Percentiles rank a stretch among this genome's conserved stretches.
phyloP scores from a whole-genome alignment of 805 yeast species.

The Metschnikowia similis region DNA sequence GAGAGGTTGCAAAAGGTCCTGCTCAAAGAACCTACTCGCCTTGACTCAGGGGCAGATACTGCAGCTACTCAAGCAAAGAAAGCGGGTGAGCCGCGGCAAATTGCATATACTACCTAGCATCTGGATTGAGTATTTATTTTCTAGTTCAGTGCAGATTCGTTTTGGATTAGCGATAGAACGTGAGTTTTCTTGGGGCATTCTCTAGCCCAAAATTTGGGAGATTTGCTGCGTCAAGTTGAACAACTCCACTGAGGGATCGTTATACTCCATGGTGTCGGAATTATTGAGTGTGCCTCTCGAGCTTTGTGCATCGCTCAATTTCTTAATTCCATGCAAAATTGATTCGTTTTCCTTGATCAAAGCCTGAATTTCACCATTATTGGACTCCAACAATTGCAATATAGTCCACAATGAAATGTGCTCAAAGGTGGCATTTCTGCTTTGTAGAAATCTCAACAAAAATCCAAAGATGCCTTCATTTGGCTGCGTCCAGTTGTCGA shows the following conservation, averaged over 20 bases:
- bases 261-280: slow-evolving; percentile 36
- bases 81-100: neutral
- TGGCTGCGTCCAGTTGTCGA: slow-evolving; percentile 74
- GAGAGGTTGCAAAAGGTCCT: neutral
- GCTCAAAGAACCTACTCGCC: neutral
- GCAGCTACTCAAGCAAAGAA: neutral
- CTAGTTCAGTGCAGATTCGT: neutral
- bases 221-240: slow-evolving; percentile 67
- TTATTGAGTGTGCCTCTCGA: slow-evolving; percentile 7
- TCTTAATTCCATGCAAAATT: slow-evolving; percentile 52
- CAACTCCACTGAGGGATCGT: slow-evolving; percentile 61
- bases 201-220: slow-evolving; percentile 46
- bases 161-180: neutral
- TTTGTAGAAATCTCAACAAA: slow-evolving; percentile 69
- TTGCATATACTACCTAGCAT: neutral
- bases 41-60: neutral
- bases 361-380: slow-evolving; percentile 57
- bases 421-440: slow-evolving; percentile 90
- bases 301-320: slow-evolving; percentile 38
- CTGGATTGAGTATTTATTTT: neutral
- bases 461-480: slow-evolving; percentile 85
- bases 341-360: slow-evolving; percentile 53
- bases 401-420: slow-evolving; percentile 98
- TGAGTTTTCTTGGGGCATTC: neutral
- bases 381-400: slow-evolving; percentile 85